These are phyloP conservation scores for Mycosphaerella sp. DNA, from an alignment of 2,329 filamentous ascomycete genomes.

Conservation along the genomic window DNA sequence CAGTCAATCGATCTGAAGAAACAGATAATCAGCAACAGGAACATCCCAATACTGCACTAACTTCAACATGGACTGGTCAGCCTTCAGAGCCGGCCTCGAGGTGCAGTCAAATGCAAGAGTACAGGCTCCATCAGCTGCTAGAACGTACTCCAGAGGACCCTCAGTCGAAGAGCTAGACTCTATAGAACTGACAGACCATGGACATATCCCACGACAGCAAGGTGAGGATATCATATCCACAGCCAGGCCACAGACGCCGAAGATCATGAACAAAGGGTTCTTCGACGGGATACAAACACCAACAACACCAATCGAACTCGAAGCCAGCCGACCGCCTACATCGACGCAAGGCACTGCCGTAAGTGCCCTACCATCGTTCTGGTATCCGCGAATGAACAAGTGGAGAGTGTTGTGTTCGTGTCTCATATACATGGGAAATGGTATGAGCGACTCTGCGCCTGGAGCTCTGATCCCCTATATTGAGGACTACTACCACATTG, in stretches of 20 bases:
- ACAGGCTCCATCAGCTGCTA: conserved; percentile 3
- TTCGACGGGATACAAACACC: conserved; percentile 22
- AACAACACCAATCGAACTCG: conserved; percentile 41
- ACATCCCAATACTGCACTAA: background rate
- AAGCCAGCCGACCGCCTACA: conserved; percentile 50
- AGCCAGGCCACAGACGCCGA: background rate
- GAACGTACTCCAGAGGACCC: conserved; percentile 14
- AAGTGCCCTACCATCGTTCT: conserved; percentile 52
- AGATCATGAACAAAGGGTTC: conserved; percentile 19
- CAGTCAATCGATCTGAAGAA: background rate
- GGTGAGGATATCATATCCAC: background rate
- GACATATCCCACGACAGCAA: conserved; percentile 7
- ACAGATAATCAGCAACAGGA: background rate
- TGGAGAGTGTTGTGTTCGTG: conserved; percentile 62
- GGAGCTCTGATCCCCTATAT: conserved; percentile 78
- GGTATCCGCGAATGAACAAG: conserved; percentile 58
- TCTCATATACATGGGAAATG: conserved; percentile 61
- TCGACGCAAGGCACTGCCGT: conserved; percentile 40
- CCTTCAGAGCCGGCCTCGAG: background rate
- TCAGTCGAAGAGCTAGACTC: conserved; percentile 27
- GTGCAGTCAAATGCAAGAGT: background rate
- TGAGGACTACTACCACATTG: conserved; percentile 67
- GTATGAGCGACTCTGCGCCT: conserved; percentile 62
- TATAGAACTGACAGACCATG: conserved; percentile 24
- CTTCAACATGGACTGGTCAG: background rate